Evolutionary conservation across 441 rosid genomes (phyloP).

Genomic region (Arabidopsis lyrata): DNA sequence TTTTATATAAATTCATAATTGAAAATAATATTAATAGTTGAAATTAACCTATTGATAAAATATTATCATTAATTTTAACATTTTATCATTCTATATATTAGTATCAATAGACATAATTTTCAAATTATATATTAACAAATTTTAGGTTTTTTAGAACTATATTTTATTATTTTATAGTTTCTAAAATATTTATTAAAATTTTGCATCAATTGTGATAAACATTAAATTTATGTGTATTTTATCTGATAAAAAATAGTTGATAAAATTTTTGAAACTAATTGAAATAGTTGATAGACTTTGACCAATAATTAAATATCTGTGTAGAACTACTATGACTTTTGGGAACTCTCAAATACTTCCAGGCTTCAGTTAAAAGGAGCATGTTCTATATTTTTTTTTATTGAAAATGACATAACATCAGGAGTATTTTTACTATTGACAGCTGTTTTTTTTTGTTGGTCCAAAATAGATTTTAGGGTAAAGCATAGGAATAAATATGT

Average conservation of each 20-base stretch:
- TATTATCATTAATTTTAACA: too few species aligned
- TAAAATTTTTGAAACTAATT: background rate
- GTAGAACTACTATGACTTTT: background rate
- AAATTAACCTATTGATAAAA: too few species aligned
- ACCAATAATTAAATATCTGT: background rate
- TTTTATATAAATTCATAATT: background rate
- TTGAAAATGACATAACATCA: conserved; percentile 16
- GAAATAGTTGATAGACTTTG: background rate
- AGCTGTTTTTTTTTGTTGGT: background rate
- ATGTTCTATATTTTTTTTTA: background rate
- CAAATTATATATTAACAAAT: too few species aligned
- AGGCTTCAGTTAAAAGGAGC: background rate
- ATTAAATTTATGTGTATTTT: background rate
- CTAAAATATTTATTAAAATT: background rate
- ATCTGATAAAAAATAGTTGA: background rate
- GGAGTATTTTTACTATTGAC: background rate
- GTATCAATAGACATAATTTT: background rate
- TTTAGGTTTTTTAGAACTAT: too few species aligned
- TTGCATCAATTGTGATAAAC: background rate
- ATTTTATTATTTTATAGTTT: background rate
- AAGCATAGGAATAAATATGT: background rate
- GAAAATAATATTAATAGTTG: too few species aligned
- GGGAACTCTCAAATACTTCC: too few species aligned
- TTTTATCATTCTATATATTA: background rate
- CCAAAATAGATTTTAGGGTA: background rate